Evolutionary conservation across 2,329 filamentous ascomycete species (phyloP).

Genomic region (Penicillium hordei): DNA sequence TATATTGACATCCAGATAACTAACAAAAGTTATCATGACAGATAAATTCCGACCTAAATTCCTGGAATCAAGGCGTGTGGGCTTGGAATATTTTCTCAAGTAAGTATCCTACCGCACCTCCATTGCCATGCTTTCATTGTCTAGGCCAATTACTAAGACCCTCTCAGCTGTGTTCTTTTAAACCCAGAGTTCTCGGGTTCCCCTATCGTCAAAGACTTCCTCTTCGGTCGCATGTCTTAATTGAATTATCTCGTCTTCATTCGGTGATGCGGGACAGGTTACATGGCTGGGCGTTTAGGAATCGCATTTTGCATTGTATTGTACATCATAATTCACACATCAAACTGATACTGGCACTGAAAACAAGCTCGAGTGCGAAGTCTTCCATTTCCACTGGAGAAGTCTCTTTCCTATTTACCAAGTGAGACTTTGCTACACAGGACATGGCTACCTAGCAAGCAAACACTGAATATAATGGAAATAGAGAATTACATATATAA

Average conservation of each 20-base stretch:
- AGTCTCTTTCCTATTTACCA: neutral
- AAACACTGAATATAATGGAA: neutral
- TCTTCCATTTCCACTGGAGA: neutral
- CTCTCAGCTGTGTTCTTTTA: slow-evolving; percentile 74
- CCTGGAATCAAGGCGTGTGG: slow-evolving; percentile 77
- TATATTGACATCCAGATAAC: neutral
- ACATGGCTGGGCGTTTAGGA: neutral
- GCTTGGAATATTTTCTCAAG: slow-evolving; percentile 92
- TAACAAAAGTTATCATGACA: slow-evolving; percentile 26
- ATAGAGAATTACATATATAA: neutral
- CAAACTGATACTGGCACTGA: neutral
- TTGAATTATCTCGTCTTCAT: neutral
- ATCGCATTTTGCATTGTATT: slow-evolving; percentile 1
- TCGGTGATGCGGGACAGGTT: neutral
- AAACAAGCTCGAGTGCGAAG: neutral
- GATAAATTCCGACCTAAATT: slow-evolving; percentile 76
- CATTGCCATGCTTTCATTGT: neutral
- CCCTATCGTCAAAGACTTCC: slow-evolving; percentile 86
- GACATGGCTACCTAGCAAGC: too few species aligned
- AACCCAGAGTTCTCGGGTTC: slow-evolving; percentile 93
- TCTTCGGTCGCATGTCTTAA: slow-evolving; percentile 57
- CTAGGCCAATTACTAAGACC: neutral
- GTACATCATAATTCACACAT: neutral
- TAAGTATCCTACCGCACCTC: slow-evolving; percentile 47
- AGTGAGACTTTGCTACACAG: neutral